These are phyloP conservation scores for Yamadazyma endophytica DNA, from an alignment of 805 yeast genomes.

Conservation along the genomic window DNA sequence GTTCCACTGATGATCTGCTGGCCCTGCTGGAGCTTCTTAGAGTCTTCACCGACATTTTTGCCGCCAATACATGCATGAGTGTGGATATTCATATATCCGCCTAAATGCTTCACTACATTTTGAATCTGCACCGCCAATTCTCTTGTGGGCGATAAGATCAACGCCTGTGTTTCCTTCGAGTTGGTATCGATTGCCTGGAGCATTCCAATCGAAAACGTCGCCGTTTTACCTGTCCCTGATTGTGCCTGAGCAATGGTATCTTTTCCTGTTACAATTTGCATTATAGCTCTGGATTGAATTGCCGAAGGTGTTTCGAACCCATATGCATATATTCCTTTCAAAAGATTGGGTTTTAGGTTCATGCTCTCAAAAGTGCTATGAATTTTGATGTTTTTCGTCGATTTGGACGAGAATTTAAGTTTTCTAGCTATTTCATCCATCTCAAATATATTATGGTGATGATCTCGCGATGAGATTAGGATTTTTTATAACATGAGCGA, in stretches of 20 bases:
- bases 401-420: slow-evolving; percentile 19
- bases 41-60: slow-evolving; percentile 75
- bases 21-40: slow-evolving; percentile 69
- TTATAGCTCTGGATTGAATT: slow-evolving; percentile 94
- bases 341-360: slow-evolving; percentile 35
- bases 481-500: neutral
- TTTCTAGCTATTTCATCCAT: slow-evolving; percentile 11
- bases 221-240: slow-evolving; percentile 99
- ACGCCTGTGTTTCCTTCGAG: slow-evolving; percentile 76
- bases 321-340: slow-evolving; percentile 68
- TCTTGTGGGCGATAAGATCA: slow-evolving; percentile 92
- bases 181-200: slow-evolving; percentile 78
- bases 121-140: slow-evolving; percentile 93
- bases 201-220: slow-evolving; percentile 94
- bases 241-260: slow-evolving; percentile 99
- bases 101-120: slow-evolving; percentile 79
- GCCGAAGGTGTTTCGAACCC: slow-evolving; percentile 98
- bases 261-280: slow-evolving; percentile 90
- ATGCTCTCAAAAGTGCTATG: slow-evolving; percentile 45
- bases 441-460: slow-evolving; percentile 4
- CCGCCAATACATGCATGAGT: slow-evolving; percentile 96
- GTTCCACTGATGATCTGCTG: slow-evolving; percentile 95
- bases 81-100: slow-evolving; percentile 80
- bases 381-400: slow-evolving; percentile 52
- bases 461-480: slow-evolving; percentile 8